Evolutionary conservation across 306 rosid species (phyloP).

Genomic region (Neltuma alba): DNA sequence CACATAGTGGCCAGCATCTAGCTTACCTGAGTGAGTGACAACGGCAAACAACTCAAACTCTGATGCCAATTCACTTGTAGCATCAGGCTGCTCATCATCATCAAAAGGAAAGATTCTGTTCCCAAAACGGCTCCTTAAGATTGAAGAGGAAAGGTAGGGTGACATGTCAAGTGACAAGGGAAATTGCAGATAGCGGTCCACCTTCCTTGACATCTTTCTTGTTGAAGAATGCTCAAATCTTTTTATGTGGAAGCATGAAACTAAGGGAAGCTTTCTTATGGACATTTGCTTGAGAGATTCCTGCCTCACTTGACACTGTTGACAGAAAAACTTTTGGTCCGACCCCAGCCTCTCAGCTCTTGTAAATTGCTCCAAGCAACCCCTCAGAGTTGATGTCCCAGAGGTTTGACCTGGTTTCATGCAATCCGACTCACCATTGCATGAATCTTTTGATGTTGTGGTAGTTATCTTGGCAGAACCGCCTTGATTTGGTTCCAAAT

Average conservation of each 20-base stretch:
- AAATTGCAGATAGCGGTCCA: slow-evolving; percentile 87
- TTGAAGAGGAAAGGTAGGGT: slow-evolving; percentile 88
- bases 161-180: slow-evolving; percentile 89
- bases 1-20: slow-evolving; percentile 91
- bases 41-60: slow-evolving; percentile 95
- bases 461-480: slow-evolving; percentile 59
- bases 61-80: slow-evolving; percentile 64
- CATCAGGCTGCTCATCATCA: slow-evolving; percentile 70
- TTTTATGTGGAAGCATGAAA: slow-evolving; percentile 90
- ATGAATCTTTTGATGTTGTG: slow-evolving; percentile 57
- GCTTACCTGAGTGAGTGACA: slow-evolving; percentile 83
- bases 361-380: slow-evolving; percentile 92
- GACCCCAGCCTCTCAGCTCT: slow-evolving; percentile 90
- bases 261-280: slow-evolving; percentile 86
- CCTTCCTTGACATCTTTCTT: slow-evolving; percentile 83
- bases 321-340: slow-evolving; percentile 93
- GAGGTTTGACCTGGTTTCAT: slow-evolving; percentile 50
- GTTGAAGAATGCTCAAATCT: slow-evolving; percentile 92
- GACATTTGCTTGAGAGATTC: slow-evolving; percentile 96
- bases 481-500: slow-evolving; percentile 78
- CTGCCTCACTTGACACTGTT: slow-evolving; percentile 88
- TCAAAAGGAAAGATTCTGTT: slow-evolving; percentile 82
- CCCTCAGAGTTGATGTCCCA: slow-evolving; percentile 70
- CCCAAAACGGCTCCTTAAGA: slow-evolving; percentile 76
- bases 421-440: slow-evolving; percentile 72